Base-by-base conservation (phyloP, 2,329 filamentous ascomycete species). In the Trichoderma asperellum region DNA sequence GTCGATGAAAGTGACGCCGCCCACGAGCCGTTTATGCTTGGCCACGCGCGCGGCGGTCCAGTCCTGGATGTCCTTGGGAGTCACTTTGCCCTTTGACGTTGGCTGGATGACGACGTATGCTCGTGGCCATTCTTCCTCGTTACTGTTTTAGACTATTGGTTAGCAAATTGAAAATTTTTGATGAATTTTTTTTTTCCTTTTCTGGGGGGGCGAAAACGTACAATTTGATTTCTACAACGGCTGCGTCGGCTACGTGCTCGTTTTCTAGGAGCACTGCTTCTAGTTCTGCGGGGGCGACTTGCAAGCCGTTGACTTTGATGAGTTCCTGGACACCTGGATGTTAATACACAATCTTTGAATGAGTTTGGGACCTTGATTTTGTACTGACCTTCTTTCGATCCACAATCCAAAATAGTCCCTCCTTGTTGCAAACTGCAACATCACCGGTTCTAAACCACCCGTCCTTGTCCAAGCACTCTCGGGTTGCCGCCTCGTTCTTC, bases 391-490 rank as follows among this genome's bases (percentile, higher is more conserved):
- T 83, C 76, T 85, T 88, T 29, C 87, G 79, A 73, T 83, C 76
- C 2, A 80, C 78, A 27, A 80, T 79, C 81, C 77, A 85, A 70
- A 88, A 81, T 67, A 81, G 76, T 8, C 81, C 81, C 2, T 83
- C 74, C 62, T 83, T 71, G 69, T 88, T 81, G 60, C 81, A 78
- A 53, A 84, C 80, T 0, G 83, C 85, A 62, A 88, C 78, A 73
- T 89, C 88, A 0, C 88, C 88, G 0, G 88, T 89, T 75, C 82
- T 85, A 69, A 89, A 76, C 86, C 87, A 90, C 0, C 86, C 84
- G 57, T 87, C 84, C 0, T 73, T 57, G 4, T 83, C 84, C 18
- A 87, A 67, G 2, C 81, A 83, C 68, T 87, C 85, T 47, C 72
- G 77, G 0, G 87, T 89, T 2, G 86, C 86, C 21, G 82, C 80